Evolutionary conservation across 2,329 filamentous ascomycete genomes (phyloP).

Genomic region (Scytalidium sp.): DNA sequence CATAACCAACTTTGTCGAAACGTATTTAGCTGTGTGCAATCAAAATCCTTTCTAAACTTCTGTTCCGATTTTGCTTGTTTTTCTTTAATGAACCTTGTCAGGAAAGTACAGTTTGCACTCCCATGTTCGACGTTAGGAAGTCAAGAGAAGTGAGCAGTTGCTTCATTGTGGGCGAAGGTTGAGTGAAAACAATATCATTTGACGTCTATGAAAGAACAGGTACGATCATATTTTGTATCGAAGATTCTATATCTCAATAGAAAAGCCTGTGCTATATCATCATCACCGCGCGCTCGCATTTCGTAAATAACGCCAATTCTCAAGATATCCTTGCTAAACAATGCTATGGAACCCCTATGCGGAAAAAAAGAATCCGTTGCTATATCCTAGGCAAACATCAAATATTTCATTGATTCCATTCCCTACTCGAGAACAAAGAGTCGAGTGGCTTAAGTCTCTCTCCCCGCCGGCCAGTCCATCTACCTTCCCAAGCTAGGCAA

Average conservation of each 20-base stretch:
- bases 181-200: too few species aligned
- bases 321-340: conserved; percentile 13
- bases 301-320: conserved; percentile 17
- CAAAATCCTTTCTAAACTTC: too few species aligned
- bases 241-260: not conserved
- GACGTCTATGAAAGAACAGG: too few species aligned
- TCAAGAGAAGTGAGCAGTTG: too few species aligned
- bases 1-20: too few species aligned
- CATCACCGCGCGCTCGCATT: not conserved
- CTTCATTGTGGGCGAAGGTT: too few species aligned
- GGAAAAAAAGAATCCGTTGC: conserved; percentile 8
- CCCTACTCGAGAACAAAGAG: not conserved
- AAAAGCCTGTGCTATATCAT: not conserved
- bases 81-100: too few species aligned
- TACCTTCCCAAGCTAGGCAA: not conserved
- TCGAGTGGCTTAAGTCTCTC: not conserved
- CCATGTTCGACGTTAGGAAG: too few species aligned
- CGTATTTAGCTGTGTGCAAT: too few species aligned
- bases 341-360: too few species aligned
- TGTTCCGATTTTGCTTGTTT: too few species aligned
- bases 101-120: too few species aligned
- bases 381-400: conserved; percentile 8
- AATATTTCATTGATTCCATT: not conserved
- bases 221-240: not conserved
- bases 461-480: not conserved